Evolutionary conservation across 768 basidiomycete species (phyloP).

Genomic region (Mycena chlorophos): DNA sequence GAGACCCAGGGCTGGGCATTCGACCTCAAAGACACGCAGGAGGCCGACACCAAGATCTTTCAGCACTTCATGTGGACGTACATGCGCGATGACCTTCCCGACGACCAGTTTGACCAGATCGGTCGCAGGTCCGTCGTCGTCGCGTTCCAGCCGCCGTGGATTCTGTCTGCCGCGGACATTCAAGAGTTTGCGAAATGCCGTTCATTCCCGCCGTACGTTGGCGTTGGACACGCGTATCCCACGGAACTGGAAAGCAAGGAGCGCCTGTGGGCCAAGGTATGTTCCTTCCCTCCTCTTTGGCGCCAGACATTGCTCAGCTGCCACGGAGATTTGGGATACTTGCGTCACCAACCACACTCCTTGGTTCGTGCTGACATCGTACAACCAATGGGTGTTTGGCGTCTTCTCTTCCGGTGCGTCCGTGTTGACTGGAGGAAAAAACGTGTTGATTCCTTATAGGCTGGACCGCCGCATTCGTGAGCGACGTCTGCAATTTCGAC

Average conservation of each 20-base stretch:
- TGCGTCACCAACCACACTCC: conserved; percentile 49
- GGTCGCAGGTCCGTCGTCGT: conserved; percentile 43
- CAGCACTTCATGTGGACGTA: conserved; percentile 47
- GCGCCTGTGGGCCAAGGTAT: conserved; percentile 62
- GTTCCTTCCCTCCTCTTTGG: background rate
- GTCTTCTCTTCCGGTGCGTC: conserved; percentile 53
- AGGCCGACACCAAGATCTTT: conserved; percentile 43
- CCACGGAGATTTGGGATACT: conserved; percentile 54
- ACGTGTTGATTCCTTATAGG: conserved; percentile 42
- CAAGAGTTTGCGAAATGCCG: conserved; percentile 49
- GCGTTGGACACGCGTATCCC: conserved; percentile 36
- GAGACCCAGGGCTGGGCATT: conserved; percentile 46
- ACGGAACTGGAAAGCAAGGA: conserved; percentile 43
- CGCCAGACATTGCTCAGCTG: background rate
- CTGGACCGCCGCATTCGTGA: conserved; percentile 54
- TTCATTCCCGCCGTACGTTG: conserved; percentile 42
- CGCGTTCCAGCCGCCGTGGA: conserved; percentile 63
- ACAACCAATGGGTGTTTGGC: conserved; percentile 63
- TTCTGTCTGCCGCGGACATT: conserved; percentile 54
- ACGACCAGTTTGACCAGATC: conserved; percentile 16
- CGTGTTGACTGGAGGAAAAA: background rate
- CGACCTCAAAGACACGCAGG: conserved; percentile 30
- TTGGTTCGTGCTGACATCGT: conserved; percentile 62
- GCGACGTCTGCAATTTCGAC: conserved; percentile 44
- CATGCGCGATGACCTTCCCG: conserved; percentile 22